Evolutionary conservation across 805 yeast species (phyloP), one percentile per base, ranked within the genome.

Genomic region (Sugiyamaella americana): DNA sequence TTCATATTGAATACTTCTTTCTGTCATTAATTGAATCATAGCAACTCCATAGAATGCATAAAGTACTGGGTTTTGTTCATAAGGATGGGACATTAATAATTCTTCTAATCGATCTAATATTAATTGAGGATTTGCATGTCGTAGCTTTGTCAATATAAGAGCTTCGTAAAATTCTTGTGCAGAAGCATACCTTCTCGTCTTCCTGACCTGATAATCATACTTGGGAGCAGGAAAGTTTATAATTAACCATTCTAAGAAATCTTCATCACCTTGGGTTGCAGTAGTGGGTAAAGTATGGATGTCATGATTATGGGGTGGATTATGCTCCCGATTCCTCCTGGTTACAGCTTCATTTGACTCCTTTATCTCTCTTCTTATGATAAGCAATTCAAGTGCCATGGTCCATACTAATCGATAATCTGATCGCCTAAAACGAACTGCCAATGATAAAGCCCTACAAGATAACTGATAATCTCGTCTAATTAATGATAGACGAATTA

Each of bases 181-280:
- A 8, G 37, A 35, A 5, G 17, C 37, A 38, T 37, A 44, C 17
- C 11, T 19, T 4, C 37, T 4, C 18, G 37, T 21, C 17, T 13
- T 11, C 6, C 37, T 10, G 34, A 29, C 11, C n/a, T n/a, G 11
- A 29, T 29, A 11, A 29, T 11, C 11, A 29, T 29, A n/a, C n/a
- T 37, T 37, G 20, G 21, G 11, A 22, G 37, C 35, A 3, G 56
- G 59, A 40, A 36, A 56, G 29, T 50, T 48, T 23, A 54, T 44
- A 3, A 54, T 41, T 38, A 57, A 44, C 60, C 60, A 57, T 16
- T 57, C 50, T 32, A 57, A 40, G 36, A 55, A 57, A 32, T 41
- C 52, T 34, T 55, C 58, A 35, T 54, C 58, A 16, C 38, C 49
- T 4, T 32, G 11, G 17, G 47, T 37, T 17, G 47, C 37, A 11